Evolutionary conservation across 2,329 filamentous ascomycete genomes (phyloP).

Genomic region (Waltergamsia citrina): DNA sequence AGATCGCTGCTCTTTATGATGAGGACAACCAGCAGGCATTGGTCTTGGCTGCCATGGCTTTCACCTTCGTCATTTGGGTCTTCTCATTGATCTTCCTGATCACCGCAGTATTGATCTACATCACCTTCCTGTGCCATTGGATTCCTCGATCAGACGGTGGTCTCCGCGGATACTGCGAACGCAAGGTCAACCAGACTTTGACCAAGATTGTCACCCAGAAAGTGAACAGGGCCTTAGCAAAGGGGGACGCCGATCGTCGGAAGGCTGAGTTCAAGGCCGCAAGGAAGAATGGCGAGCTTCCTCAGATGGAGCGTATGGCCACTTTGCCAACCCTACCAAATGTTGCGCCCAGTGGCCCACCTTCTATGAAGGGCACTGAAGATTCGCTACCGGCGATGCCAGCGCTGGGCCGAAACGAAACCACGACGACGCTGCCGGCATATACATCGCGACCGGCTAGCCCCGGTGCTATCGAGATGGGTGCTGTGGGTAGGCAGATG

Average conservation of each 20-base stretch:
- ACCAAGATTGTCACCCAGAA: constrained; percentile 77
- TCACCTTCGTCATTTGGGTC: constrained; percentile 83
- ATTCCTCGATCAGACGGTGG: constrained; percentile 76
- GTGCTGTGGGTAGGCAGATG: constrained; percentile 36
- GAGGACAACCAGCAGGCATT: constrained; percentile 70
- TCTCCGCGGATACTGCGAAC: constrained; percentile 76
- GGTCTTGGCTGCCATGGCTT: constrained; percentile 84
- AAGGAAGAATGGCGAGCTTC: constrained; percentile 42
- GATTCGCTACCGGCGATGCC: constrained; percentile 50
- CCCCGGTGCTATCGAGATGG: constrained; percentile 42
- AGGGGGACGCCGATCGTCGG: constrained; percentile 55
- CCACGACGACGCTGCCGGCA: constrained; percentile 49
- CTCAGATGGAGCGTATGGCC: constrained; percentile 44
- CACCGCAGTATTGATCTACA: constrained; percentile 67
- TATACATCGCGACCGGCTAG: constrained; percentile 53
- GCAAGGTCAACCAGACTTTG: constrained; percentile 81
- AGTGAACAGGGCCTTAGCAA: constrained; percentile 79
- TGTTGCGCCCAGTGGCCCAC: not conserved
- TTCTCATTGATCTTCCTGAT: constrained; percentile 69
- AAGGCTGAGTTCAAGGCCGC: constrained; percentile 41
- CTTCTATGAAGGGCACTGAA: constrained; percentile 13
- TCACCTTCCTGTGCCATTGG: constrained; percentile 87
- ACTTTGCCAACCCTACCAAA: constrained; percentile 55
- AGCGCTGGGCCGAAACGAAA: constrained; percentile 49
- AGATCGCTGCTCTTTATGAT: constrained; percentile 63